These are phyloP conservation scores for Polyporus arcularius DNA, from an alignment of 768 basidiomycete species.

Conservation along the genomic window DNA sequence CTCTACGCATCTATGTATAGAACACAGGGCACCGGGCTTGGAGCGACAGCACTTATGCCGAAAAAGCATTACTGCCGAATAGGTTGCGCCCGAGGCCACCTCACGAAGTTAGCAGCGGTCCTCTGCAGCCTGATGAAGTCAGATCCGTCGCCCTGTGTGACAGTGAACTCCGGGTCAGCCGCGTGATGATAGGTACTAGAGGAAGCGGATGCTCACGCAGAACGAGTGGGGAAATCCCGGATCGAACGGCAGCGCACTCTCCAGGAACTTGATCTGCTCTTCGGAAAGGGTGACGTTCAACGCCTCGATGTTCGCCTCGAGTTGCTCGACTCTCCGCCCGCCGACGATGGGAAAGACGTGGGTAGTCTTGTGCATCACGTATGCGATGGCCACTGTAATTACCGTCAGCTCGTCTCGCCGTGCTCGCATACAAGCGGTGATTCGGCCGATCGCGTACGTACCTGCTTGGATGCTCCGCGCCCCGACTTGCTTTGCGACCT, in stretches of 20 bases:
- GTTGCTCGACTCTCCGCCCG: constrained; percentile 51
- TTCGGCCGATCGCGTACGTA: neutral
- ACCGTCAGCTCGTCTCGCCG: too few species aligned
- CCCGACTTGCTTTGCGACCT: constrained; percentile 52
- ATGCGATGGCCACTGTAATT: constrained; percentile 49
- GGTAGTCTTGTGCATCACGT: constrained; percentile 52
- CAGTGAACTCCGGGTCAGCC: too few species aligned
- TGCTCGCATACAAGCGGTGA: too few species aligned
- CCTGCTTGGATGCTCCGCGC: constrained; percentile 20
- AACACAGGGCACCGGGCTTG: too few species aligned
- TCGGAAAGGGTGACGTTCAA: constrained; percentile 44
- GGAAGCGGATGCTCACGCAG: constrained; percentile 17
- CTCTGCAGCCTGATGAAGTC: neutral
- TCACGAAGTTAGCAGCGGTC: neutral
- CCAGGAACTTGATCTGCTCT: constrained; percentile 48
- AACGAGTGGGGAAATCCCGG: constrained; percentile 42
- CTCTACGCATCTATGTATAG: too few species aligned
- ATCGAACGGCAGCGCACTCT: constrained; percentile 44
- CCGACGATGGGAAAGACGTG: constrained; percentile 44
- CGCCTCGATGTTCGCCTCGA: constrained; percentile 50
- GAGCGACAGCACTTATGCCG: too few species aligned
- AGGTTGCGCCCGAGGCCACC: neutral
- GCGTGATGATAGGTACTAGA: too few species aligned
- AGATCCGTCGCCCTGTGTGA: neutral
- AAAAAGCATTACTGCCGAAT: neutral